Base-by-base conservation (phyloP, 257 asterid genomes). In the Nicotiana tabacum region DNA sequence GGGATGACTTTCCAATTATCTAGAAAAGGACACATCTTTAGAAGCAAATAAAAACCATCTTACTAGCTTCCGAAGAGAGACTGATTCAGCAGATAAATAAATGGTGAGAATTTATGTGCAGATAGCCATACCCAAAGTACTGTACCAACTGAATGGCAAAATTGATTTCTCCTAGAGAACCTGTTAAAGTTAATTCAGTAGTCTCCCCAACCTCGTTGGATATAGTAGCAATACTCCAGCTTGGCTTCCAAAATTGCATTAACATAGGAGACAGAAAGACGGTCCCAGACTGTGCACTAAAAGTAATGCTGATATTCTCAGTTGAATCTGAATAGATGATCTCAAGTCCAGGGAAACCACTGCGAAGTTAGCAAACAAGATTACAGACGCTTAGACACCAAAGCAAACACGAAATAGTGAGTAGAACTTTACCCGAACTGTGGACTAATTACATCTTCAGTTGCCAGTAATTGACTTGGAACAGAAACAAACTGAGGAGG, bases 291-390 rank as follows among this genome's bases (percentile, higher is more conserved):
- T 81, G 77, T 37, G 98, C 92, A 85, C 87, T 82, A 66, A 96
- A 89, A 56, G 88, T 84, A 43, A 96, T 88, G 2, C 89, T 89
- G 79, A 93, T 89, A 83, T 85, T 93, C 79, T 93, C 99, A n/a
- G 51, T 81, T 80, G 78, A 83, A 81, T 94, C 89, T 11, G 98
- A 94, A 83, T 94, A 94, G 1, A 60, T 82, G n/a, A 96, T 85
- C 85, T 86, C 89, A 70, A 96, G 89, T 82, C 99, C 99, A 53
- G 91, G 74, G 87, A 92, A 93, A 57, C 98, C 99, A 70, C 99
- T 96, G 96, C 89, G 88, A 27, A 85, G 16, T 82, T 81, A 72
- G 83, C 83, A 30, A 9, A 35, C 53, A 30, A 66, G 24, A 64
- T 33, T 48, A 79, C 12, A 39, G 16, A 62, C 60, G 35, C 32